Base-by-base conservation (phyloP, 169 alveolate species). In the Toxoplasma gondii region DNA sequence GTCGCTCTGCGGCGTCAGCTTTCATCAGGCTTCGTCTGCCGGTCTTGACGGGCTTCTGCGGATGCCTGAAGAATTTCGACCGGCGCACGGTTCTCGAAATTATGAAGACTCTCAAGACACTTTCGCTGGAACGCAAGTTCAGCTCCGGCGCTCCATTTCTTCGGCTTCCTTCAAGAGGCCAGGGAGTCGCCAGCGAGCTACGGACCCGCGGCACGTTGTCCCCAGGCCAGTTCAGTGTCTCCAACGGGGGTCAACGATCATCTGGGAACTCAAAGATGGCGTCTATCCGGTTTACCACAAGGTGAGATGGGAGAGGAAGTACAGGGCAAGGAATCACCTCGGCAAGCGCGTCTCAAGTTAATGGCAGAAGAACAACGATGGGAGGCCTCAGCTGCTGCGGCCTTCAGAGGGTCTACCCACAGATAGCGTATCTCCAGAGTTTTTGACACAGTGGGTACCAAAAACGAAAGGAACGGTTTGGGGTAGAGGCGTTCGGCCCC, bases 261-360 rank as follows among this genome's bases (percentile, higher is more conserved):
- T 90, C n/a, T 93, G 96, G 96, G 92, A 88, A 38, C 91, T 88
- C 31, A 93, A 96, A 92, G 92, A 90, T 90, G 94, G 93, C 10
- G 95, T 95, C 67, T 96, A 96, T 93, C 98, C 98, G 70, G 96
- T 96, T 29, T 97, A 97, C 69, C 69, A 91, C n/a, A 93, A 96
- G 91, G 95, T 93, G 88, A 44, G 95, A 49, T n/a, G n/a, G n/a
- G n/a, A 38, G 54, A 53, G 91, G 74, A 12, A 16, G 27, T 29
- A n/a, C 64, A 27, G 22, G 22, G 58, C 54, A 4, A 81, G 58
- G 58, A 12, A 49, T 7, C 22, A 49, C 58, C 22, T 7, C 58
- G 4, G 58, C 58, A 4, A 12, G 12, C 58, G 22, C 4, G 58
- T 4, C 4, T 49, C 58, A 4, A 7, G 4, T 12, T 12, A 12